Conservation (phyloP, 305 asterid genomes). For the Fraxinus velutina region DNA sequence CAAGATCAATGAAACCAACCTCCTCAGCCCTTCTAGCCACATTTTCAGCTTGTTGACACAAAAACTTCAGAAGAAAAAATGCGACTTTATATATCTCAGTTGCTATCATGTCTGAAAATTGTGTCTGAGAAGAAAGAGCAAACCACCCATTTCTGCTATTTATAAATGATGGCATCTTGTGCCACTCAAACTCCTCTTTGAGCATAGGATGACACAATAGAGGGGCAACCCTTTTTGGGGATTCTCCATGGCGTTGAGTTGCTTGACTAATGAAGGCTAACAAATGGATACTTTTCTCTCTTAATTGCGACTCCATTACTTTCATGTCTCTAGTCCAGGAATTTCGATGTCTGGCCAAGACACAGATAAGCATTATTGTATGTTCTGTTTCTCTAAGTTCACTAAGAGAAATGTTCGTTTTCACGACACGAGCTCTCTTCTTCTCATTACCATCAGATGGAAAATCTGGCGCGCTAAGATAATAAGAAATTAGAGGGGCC, state of each 20-base stretch:
- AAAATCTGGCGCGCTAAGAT: conserved; percentile 79
- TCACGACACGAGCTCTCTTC: conserved; percentile 72
- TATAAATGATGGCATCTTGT: conserved; percentile 60
- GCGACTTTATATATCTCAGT: conserved; percentile 69
- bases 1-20: conserved; percentile 78
- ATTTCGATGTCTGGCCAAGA: conserved; percentile 59
- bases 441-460: conserved; percentile 63
- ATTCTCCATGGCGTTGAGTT: conserved; percentile 69
- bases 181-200: conserved; percentile 80
- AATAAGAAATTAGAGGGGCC: conserved; percentile 56
- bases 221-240: conserved; percentile 46
- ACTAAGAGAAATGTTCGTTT: conserved; percentile 54
- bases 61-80: conserved; percentile 70
- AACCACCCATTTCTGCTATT: conserved; percentile 90
- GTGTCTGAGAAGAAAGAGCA: conserved; percentile 66
- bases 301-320: conserved; percentile 66
- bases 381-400: conserved; percentile 76
- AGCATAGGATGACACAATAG: conserved; percentile 57
- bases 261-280: conserved; percentile 85
- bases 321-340: conserved; percentile 76
- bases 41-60: conserved; percentile 75
- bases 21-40: conserved; percentile 83
- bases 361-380: conserved; percentile 67
- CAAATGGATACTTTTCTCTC: conserved; percentile 81
- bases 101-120: conserved; percentile 69